Base-by-base conservation (phyloP, 2,329 filamentous ascomycete species). In the Pseudogymnoascus sp. region DNA sequence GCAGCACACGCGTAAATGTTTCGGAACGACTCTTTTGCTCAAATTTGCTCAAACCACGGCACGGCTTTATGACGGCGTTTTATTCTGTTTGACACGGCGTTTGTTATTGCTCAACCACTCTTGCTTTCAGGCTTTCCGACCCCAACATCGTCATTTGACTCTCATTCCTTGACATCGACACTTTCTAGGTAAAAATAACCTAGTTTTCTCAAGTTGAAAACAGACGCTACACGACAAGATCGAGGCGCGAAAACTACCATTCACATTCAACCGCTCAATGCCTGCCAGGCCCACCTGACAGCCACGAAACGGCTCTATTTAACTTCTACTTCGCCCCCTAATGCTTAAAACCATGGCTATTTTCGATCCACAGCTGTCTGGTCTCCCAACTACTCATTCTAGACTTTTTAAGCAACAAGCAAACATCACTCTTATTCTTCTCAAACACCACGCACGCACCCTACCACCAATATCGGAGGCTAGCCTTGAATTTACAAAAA, bases 1-100 rank as follows among this genome's bases (percentile, higher is more conserved):
- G 68, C 67, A 25, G 65, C 57, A 20, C 57, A 53, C 47, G 25
- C 47, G n/a, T 53, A 33, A 53, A 53, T 50, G 9, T 20, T 28
- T 30, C n/a, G 9, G 4, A 33, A 12, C 25, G 28, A 33, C 28
- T 15, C 25, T 33, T 33, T 47, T 53, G n/a, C 47, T 53, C 47
- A 53, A 53, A n/a, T 53, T 53, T 53, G 25, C 47, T 53, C 47
- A 53, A 28, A 53, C 9, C 47, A 53, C 47, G 25, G 47, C 47
- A 53, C 28, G 47, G 47, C 47, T 53, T 53, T 53, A 53, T 53
- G 47, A 53, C 47, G 47, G 47, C 47, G 47, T 53, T 53, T 28
- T 53, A 53, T 53, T 53, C 47, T 53, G 28, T 53, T 53, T 53
- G n/a, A 53, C 47, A 53, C 28, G 47, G 47, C 47, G 47, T 53